Conservation (phyloP, 1,284 basidiomycete species). For the Malassezia furfur region DNA sequence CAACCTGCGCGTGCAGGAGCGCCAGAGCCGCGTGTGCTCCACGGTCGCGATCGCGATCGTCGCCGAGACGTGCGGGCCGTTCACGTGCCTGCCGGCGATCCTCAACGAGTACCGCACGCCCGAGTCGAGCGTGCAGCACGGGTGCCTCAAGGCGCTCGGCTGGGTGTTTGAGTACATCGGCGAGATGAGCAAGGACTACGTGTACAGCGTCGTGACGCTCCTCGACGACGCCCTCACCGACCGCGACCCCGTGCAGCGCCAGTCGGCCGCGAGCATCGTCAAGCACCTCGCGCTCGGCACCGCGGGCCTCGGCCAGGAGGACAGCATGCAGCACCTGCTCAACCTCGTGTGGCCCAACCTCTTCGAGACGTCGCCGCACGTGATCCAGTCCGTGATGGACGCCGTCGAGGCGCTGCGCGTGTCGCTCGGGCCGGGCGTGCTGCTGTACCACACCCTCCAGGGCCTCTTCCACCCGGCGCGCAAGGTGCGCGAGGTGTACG, state of each 20-base stretch:
- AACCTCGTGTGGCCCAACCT: constrained; percentile 99
- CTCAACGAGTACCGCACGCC: constrained; percentile 92
- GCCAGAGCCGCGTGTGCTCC: constrained; percentile 95
- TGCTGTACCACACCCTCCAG: constrained; percentile 64
- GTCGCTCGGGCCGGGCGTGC: constrained; percentile 81
- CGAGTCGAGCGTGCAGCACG: constrained; percentile 97
- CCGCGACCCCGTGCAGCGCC: constrained; percentile 92
- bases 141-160: constrained; percentile 92
- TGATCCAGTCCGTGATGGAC: constrained; percentile 66
- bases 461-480: constrained; percentile 62
- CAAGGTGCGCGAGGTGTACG: constrained; percentile 79
- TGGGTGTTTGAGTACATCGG: constrained; percentile 99
- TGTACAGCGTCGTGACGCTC: constrained; percentile 91
- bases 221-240: constrained; percentile 96
- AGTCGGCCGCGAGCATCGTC: constrained; percentile 96
- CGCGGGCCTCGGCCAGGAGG: constrained; percentile 91
- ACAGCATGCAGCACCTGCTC: constrained; percentile 92
- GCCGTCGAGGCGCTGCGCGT: constrained; percentile 94
- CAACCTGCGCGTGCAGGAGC: constrained; percentile 94
- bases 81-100: constrained; percentile 97
- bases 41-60: constrained; percentile 78
- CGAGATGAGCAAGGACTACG: constrained; percentile 98
- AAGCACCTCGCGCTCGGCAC: constrained; percentile 96
- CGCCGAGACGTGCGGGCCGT: constrained; percentile 92
- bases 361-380: constrained; percentile 95